Base-by-base conservation (phyloP, 129 eudicot genomes). In the Chrysanthemum makinoi region DNA sequence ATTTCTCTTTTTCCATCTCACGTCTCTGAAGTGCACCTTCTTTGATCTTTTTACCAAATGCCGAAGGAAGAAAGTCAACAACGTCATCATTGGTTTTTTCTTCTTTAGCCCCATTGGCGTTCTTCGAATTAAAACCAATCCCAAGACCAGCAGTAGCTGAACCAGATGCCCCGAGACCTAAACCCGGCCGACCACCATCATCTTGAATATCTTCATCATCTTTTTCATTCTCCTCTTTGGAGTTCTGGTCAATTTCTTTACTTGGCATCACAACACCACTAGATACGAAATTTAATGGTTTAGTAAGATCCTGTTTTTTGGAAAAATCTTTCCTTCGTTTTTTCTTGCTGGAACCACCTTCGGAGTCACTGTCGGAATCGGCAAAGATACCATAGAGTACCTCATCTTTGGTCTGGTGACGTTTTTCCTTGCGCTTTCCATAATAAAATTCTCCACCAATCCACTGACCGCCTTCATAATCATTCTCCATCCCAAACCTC, bases 401-500 rank as follows among this genome's bases (percentile, higher is more conserved):
- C 66, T 93, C 96, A 11, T 93, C 98, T 72, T 83, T 87, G 17
- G 85, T 87, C 63, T 92, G 98, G 1, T 67, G 53, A 1, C 66
- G 80, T 69, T 85, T 92, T 46, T 88, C 86, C 69, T 84, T 89
- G 15, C 95, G 87, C 46, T 84, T 89, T 1, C 86, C 73, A 2
- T 89, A 85, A 59, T 75, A 86, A 57, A 93, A 93, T 52, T 93
- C 98, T 0, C 86, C 96, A 22, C 87, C 96, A 7, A 87, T 80
- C 88, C 87, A 93, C 80, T 87, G 95, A 3, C 85, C 96, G 46
- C 77, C 96, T 43, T 93, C 96, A 3, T 68, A 93, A 67, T 93
- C 98, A 4, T 93, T 93, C 17, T 93, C 98, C 96, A 93, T 79
- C 5, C 88, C 91, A 66, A 89, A 92, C 56, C 79, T 83, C 82